Evolutionary conservation across 495 filamentous ascomycete species (phyloP), one percentile per base, ranked within the genome.

Genomic region (Poronia punctata): DNA sequence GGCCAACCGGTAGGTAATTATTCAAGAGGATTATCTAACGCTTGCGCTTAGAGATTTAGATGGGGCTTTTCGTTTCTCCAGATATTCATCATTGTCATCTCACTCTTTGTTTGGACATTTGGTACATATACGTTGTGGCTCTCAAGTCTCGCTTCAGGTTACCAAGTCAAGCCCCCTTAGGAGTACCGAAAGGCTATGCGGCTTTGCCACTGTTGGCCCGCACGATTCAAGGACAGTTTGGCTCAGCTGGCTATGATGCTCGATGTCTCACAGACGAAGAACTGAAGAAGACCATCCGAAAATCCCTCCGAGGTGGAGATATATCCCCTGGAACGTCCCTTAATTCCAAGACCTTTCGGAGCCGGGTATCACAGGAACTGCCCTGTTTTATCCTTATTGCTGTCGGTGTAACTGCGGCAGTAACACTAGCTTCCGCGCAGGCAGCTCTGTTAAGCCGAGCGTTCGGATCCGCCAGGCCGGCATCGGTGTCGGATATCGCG

Each of bases 41-140:
- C n/a, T 7, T n/a, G n/a, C n/a, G n/a, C n/a, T n/a, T n/a, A 27
- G 24, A 27, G n/a, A n/a, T 27, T 7, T 27, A 27, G 38, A 43
- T 48, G 45, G 45, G 45, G 45, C 20, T 50, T 41, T 32, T 44
- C 44, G 3, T 44, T 32, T 30, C 20, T 44, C 31, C 49, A 44
- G 17, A 4, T 38, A 23, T 35, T 43, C 19, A 28, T 48, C 10
- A 16, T 21, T 4, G 10, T 36, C 0, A 9, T 31, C 1, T 29
- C 22, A 1, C 18, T 52, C 7, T 12, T 35, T 0, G 23, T 52
- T 16, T 52, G 41, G 40, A 42, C 38, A 3, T 19, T 42, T 23
- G 52, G 52, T 5, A 41, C 18, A 11, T 45, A 35, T 10, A 42
- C 24, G 0, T 20, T 55, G 28, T 52, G 52, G 52, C 26, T 46